Conservation (phyloP, 495 filamentous ascomycete genomes). For the Hypoxylon intermedium region DNA sequence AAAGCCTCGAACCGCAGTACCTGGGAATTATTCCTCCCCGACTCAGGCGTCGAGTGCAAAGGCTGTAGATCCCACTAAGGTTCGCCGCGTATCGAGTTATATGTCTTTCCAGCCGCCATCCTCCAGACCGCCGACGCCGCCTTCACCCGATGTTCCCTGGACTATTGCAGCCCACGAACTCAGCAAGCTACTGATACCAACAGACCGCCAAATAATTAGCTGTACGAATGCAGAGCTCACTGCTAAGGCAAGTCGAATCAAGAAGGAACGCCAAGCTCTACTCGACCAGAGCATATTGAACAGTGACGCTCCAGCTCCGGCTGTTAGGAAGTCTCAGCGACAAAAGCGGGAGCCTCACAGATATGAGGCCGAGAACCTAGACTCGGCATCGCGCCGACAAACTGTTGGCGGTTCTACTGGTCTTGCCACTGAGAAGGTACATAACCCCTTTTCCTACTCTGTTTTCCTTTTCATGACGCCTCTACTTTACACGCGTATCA, state of each 20-base stretch:
- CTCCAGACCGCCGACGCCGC: slow-evolving; percentile 60
- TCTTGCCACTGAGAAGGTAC: slow-evolving; percentile 56
- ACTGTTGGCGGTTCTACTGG: slow-evolving; percentile 67
- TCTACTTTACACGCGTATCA: not conserved
- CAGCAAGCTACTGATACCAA: slow-evolving; percentile 81
- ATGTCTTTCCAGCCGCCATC: slow-evolving; percentile 16
- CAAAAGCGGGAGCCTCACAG: slow-evolving; percentile 76
- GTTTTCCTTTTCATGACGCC: too few species aligned
- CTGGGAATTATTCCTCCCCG: slow-evolving; percentile 70
- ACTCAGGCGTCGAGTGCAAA: slow-evolving; percentile 47
- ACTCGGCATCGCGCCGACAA: slow-evolving; percentile 64
- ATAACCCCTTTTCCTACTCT: slow-evolving; percentile 5
- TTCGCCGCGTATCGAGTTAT: slow-evolving; percentile 39
- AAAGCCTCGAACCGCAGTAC: slow-evolving; percentile 60
- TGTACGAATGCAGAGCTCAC: slow-evolving; percentile 78
- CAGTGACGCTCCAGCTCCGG: slow-evolving; percentile 47
- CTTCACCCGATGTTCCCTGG: slow-evolving; percentile 83
- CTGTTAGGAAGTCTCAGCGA: slow-evolving; percentile 73
- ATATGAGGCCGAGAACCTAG: slow-evolving; percentile 61
- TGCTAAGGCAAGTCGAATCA: slow-evolving; percentile 65
- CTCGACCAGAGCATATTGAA: slow-evolving; percentile 44
- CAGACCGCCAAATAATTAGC: slow-evolving; percentile 71
- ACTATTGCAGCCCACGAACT: slow-evolving; percentile 79
- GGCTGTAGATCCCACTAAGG: slow-evolving; percentile 46
- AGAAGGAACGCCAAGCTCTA: slow-evolving; percentile 67